Evolutionary conservation across 2,329 filamentous ascomycete genomes (phyloP), one percentile per base, ranked within the genome.

Genomic region (Ambrosiella xylebori): DNA sequence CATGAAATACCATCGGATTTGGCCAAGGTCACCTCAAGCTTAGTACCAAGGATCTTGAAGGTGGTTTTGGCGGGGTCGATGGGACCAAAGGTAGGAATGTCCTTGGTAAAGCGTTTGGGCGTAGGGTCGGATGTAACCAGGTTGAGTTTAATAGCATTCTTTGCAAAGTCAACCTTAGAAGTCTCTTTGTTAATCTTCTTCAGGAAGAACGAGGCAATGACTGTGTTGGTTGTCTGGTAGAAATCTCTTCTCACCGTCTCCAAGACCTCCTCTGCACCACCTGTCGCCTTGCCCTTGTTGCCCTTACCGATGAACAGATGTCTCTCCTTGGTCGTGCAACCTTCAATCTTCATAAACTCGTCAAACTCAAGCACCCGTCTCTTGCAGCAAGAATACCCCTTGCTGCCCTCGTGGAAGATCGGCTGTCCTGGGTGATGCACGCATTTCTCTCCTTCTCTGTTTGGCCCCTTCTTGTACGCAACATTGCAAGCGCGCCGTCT

Each of bases 301-400:
- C 76, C 74, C 70, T 88, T 87, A 64, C 81, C 87, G 39, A 97
- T 77, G 66, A 96, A 98, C 63, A 95, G 71, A 74, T 98, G 93
- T 61, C 79, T 76, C 49, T 76, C 74, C 71, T 90, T 93, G 49
- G 85, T 89, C 68, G 82, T 82, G 72, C 93, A 98, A 1, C 93
- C 93, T 65, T 86, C 82, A 61, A 98, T 91, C 71, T 87, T 93
- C 83, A 98, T 83, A 71, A 98, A 98, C 70, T 97, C 85, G 69
- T 98, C 90, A 70, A 98, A 98, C 68, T 98, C 93, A 60, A 98
- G 73, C 59, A 98, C 93, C 41, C 89, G 80, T 65, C 88, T 78
- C 79, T 97, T 97, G 74, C 93, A 98, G 75, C 93, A 98, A 61
- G 83, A 89, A 77, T 93, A 98, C 1, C 93, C 93, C 74, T 98